Percentiles rank a stretch among this genome's conserved stretches.
Evolutionary conservation across 129 eudicot genomes (phyloP).

Genomic region (Flaveria ramosissima): DNA sequence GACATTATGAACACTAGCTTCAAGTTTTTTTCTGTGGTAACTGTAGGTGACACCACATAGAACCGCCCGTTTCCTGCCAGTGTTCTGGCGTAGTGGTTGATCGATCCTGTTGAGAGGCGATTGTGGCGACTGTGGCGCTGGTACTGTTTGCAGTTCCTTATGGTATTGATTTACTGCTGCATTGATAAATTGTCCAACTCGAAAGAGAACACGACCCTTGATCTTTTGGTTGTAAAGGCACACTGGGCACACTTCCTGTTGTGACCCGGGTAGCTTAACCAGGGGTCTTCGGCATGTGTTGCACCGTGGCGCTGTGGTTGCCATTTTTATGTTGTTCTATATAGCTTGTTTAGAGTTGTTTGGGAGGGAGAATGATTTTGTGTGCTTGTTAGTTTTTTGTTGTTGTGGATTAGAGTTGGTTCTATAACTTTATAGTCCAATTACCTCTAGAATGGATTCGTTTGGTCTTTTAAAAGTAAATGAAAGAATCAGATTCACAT

Average conservation of each 20-base stretch:
- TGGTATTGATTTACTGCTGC: conserved; percentile 25
- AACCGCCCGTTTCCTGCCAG: conserved; percentile 65
- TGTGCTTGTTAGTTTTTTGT: conserved; percentile 18
- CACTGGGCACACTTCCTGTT: conserved; percentile 41
- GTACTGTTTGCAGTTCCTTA: conserved; percentile 15
- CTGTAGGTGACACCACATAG: conserved; percentile 67
- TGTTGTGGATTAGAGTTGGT: not conserved
- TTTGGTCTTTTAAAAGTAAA: conserved; percentile 1
- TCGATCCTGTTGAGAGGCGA: conserved; percentile 10
- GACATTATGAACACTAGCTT: conserved; percentile 63
- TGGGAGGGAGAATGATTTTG: conserved; percentile 6
- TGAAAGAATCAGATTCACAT: conserved; percentile 30
- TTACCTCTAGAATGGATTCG: conserved; percentile 3
- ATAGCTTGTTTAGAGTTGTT: not conserved
- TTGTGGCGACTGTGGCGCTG: conserved; percentile 29
- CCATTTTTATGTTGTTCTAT: conserved; percentile 7
- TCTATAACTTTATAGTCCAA: conserved; percentile 18
- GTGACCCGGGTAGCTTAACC: conserved; percentile 40
- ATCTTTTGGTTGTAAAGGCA: conserved; percentile 42
- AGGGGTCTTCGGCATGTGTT: conserved; percentile 42
- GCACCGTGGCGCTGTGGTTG: conserved; percentile 41
- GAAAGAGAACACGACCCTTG: conserved; percentile 26
- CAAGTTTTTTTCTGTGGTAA: conserved; percentile 50
- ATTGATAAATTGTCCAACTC: conserved; percentile 17
- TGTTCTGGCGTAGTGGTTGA: conserved; percentile 17